Conservation (phyloP, 129 eudicot genomes). For the Dittrichia graveolens region DNA sequence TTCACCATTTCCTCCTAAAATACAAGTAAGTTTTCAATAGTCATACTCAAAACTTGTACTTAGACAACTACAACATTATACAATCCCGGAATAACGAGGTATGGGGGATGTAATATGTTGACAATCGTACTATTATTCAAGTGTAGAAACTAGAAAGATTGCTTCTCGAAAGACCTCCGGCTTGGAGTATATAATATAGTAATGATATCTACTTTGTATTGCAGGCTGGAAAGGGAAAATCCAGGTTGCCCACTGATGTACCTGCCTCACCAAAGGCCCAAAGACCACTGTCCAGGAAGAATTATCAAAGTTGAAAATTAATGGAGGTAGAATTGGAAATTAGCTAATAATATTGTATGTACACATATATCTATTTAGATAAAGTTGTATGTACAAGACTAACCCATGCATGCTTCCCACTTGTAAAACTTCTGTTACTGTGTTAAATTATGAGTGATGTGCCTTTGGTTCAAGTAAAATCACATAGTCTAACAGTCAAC, state of each 20-base stretch:
- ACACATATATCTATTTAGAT: not conserved
- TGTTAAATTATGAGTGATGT: too few species aligned
- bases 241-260: constrained; percentile 45
- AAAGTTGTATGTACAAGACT: not conserved
- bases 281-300: constrained; percentile 69
- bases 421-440: too few species aligned
- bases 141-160: too few species aligned
- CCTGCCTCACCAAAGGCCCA: constrained; percentile 73
- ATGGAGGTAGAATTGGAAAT: constrained; percentile 13
- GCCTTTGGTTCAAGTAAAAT: too few species aligned
- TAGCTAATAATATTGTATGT: constrained; percentile 2
- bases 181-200: too few species aligned
- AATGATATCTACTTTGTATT: not conserved
- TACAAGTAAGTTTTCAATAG: constrained; percentile 54
- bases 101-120: too few species aligned
- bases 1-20: constrained; percentile 75
- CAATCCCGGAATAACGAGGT: too few species aligned
- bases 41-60: too few species aligned
- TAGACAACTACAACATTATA: too few species aligned
- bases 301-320: constrained; percentile 34
- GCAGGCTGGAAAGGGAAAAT: constrained; percentile 70
- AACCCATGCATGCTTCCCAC: not conserved
- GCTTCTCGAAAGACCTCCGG: too few species aligned
- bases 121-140: too few species aligned
- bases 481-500: too few species aligned